Conservation (phyloP, 75 land plant species). For the Cupressus sempervirens region DNA sequence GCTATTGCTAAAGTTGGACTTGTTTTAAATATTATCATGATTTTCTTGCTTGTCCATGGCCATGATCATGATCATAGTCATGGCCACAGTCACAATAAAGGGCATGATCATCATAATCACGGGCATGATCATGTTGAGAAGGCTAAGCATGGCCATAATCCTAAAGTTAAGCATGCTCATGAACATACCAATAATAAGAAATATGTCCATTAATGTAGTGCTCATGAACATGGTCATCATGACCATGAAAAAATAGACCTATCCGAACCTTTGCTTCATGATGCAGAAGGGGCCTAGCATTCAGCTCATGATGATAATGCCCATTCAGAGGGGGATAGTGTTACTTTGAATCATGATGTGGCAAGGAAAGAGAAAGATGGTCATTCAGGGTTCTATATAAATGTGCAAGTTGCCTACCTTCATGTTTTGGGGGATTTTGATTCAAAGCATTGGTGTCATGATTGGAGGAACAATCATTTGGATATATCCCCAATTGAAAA, state of each 20-base stretch:
- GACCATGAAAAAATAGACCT: conserved; percentile 15
- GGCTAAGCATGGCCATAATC: conserved; percentile 22
- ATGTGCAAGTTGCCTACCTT: conserved; percentile 76
- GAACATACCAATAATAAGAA: conserved; percentile 12
- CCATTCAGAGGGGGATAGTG: neutral
- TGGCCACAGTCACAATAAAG: conserved; percentile 23
- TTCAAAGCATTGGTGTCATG: conserved; percentile 94
- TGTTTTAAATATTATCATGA: conserved; percentile 76
- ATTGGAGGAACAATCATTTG: conserved; percentile 87
- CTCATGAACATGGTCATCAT: conserved; percentile 13
- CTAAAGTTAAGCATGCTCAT: neutral
- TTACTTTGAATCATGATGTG: neutral
- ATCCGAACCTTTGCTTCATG: conserved; percentile 19
- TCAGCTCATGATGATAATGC: neutral
- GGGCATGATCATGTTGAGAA: conserved; percentile 28
- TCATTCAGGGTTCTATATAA: conserved; percentile 54
- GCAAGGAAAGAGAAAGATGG: neutral
- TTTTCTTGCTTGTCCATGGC: conserved; percentile 68
- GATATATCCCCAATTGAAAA: conserved; percentile 74
- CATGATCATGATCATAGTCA: conserved; percentile 49
- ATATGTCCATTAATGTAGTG: conserved; percentile 6
- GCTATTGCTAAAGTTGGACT: conserved; percentile 73
- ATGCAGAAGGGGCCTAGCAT: conserved; percentile 10
- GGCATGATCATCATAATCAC: conserved; percentile 13
- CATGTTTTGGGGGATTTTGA: conserved; percentile 87